Percentiles rank a stretch among this genome's conserved stretches.
Evolutionary conservation across 2,329 filamentous ascomycete genomes (phyloP).

Genomic region (Talaromyces albobiverticillius): DNA sequence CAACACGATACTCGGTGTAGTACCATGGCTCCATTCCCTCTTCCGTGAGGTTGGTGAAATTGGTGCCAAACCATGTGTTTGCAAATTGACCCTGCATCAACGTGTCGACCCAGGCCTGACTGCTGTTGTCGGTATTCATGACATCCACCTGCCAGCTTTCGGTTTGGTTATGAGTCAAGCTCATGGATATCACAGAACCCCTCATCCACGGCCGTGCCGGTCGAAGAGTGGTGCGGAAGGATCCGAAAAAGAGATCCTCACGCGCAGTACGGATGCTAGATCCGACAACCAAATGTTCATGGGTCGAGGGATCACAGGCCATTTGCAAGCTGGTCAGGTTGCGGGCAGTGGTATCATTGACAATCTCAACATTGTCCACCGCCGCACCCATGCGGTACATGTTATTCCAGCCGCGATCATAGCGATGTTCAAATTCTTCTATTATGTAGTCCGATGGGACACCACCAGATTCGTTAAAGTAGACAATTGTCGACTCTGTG

Average conservation of each 20-base stretch:
- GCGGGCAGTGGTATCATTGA: constrained; percentile 31
- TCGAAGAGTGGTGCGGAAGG: constrained; percentile 44
- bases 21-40: constrained; percentile 37
- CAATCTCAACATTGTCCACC: constrained; percentile 22
- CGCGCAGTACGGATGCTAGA: constrained; percentile 41
- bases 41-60: constrained; percentile 40
- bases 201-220: constrained; percentile 33
- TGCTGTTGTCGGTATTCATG: constrained; percentile 42
- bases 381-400: constrained; percentile 13
- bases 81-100: constrained; percentile 40
- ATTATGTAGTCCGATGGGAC: constrained; percentile 34
- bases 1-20: constrained; percentile 46
- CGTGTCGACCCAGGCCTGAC: constrained; percentile 38
- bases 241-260: constrained; percentile 49
- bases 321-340: constrained; percentile 24
- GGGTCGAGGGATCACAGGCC: constrained; percentile 14
- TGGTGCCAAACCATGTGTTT: constrained; percentile 33
- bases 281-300: constrained; percentile 43
- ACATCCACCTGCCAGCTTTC: constrained; percentile 43
- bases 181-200: constrained; percentile 48
- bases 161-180: constrained; percentile 45
- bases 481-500: constrained; percentile 49
- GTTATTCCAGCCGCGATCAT: constrained; percentile 48
- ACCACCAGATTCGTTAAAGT: constrained; percentile 49
- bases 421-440: constrained; percentile 41